Evolutionary conservation across 2,329 filamentous ascomycete genomes (phyloP).

Genomic region (Exophiala sp.): DNA sequence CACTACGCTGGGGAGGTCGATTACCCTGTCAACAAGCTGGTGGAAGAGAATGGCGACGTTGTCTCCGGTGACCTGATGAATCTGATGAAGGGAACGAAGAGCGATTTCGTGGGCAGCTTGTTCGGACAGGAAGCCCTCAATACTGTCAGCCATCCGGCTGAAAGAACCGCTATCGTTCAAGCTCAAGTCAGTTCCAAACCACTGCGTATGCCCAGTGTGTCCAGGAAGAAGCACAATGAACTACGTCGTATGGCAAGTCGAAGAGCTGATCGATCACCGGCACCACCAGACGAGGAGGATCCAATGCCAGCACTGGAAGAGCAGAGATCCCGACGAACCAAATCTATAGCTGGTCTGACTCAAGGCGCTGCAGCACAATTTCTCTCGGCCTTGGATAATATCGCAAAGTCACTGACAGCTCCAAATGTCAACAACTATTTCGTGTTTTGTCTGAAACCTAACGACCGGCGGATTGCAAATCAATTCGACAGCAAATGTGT

Average conservation of each 20-base stretch:
- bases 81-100: constrained; percentile 82
- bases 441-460: constrained; percentile 94
- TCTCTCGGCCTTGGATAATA: constrained; percentile 80
- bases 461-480: constrained; percentile 93
- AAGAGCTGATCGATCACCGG: constrained; percentile 33
- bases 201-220: constrained; percentile 86
- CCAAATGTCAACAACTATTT: constrained; percentile 91
- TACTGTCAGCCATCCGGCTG: constrained; percentile 88
- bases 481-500: constrained; percentile 99
- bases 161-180: constrained; percentile 87
- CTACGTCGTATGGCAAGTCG: constrained; percentile 45
- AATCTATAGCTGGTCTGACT: constrained; percentile 46
- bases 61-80: constrained; percentile 96
- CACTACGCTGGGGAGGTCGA: constrained; percentile 97
- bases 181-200: constrained; percentile 95
- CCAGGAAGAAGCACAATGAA: constrained; percentile 67
- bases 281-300: constrained; percentile 39
- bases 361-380: constrained; percentile 94
- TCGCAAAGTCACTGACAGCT: constrained; percentile 79
- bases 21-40: constrained; percentile 78
- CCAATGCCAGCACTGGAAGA: constrained; percentile 19
- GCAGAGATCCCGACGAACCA: constrained; percentile 30
- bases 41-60: constrained; percentile 94
- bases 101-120: constrained; percentile 80
- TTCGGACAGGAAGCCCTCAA: constrained; percentile 96